These are phyloP conservation scores for Cetraspora pellucida DNA, from an alignment of 192 early-diverging fungal genomes.

Conservation along the genomic window DNA sequence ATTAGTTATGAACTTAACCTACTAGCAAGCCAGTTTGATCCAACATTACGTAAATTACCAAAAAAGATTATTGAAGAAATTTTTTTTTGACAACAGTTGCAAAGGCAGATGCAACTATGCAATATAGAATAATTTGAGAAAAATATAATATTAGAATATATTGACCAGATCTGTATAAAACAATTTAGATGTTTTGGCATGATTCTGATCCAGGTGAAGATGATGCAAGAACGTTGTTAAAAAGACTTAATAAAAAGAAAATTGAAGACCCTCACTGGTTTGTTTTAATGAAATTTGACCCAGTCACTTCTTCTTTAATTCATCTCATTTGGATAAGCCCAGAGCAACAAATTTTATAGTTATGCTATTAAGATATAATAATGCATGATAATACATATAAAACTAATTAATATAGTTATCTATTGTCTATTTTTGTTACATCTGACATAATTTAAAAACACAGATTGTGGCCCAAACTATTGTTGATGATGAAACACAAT, in stretches of 20 bases:
- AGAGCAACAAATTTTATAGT: not conserved
- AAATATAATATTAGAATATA: not conserved
- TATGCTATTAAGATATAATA: not conserved
- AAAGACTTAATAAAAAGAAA: not conserved
- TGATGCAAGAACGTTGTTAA: not conserved
- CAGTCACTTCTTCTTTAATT: not conserved
- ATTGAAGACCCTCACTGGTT: not conserved
- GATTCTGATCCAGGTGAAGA: not conserved
- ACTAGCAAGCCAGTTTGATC: not conserved
- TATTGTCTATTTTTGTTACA: not conserved
- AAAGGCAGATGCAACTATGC: not conserved
- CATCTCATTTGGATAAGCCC: not conserved
- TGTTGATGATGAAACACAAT: not conserved
- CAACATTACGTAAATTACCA: not conserved
- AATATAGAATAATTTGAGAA: not conserved
- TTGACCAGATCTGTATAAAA: not conserved
- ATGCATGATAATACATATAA: not conserved
- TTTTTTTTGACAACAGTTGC: not conserved
- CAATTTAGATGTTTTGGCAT: not conserved
- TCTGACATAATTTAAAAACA: not conserved
- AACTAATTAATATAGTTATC: not conserved
- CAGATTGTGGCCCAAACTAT: not conserved
- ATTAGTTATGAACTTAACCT: not conserved
- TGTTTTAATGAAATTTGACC: not conserved
- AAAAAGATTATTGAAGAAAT: not conserved